Evolutionary conservation across 805 yeast genomes (phyloP).

Genomic region (Brettanomyces sp.): DNA sequence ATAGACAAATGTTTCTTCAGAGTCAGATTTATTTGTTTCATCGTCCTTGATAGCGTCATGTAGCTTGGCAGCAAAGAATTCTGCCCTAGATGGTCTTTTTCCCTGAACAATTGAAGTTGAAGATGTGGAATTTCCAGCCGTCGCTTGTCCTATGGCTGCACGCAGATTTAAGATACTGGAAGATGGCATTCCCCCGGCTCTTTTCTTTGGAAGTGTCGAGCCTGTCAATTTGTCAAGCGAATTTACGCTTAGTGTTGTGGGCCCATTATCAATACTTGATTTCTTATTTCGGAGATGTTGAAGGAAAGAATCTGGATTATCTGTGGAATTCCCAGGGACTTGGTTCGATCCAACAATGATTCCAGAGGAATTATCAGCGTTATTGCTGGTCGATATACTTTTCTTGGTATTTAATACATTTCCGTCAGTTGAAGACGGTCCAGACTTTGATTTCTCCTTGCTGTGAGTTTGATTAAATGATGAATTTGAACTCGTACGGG

Average conservation of each 20-base stretch:
- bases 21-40: constrained; percentile 58
- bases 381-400: neutral
- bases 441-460: neutral
- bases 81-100: constrained; percentile 67
- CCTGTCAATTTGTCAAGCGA: neutral
- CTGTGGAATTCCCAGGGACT: neutral
- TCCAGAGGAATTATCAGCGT: neutral
- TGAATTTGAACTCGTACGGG: neutral
- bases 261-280: no score
- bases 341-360: neutral
- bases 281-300: constrained; percentile 16
- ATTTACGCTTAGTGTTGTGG: neutral
- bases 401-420: neutral
- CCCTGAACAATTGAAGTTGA: constrained; percentile 27
- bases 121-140: constrained; percentile 13
- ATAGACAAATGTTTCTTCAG: constrained; percentile 95
- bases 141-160: neutral
- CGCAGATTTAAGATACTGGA: constrained; percentile 3
- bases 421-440: neutral
- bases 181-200: neutral
- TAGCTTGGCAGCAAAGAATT: constrained; percentile 86
- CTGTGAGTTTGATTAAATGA: neutral
- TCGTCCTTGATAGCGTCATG: constrained; percentile 92
- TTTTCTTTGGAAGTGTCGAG: neutral
- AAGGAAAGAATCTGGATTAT: constrained; percentile 10